A percentile compares a stretch with the other conserved stretches of the same genome.
phyloP scores from a whole-genome alignment of 2,329 filamentous ascomycete genomes.

The Teratosphaeria viscida region DNA sequence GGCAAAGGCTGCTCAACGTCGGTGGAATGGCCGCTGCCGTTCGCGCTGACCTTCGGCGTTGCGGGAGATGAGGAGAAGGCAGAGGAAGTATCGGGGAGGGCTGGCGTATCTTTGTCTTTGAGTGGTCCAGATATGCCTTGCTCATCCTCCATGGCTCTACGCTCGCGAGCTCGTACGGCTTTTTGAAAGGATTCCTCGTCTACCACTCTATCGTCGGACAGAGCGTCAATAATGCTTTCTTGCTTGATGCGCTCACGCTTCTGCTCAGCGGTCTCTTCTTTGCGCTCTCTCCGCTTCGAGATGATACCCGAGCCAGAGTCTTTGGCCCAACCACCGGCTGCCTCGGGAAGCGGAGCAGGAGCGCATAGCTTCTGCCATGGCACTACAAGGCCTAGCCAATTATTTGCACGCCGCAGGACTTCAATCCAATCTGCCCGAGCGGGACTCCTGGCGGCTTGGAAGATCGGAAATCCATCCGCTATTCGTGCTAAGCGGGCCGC shows the following conservation, averaged over 20 bases:
- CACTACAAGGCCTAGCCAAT: slow-evolving; percentile 56
- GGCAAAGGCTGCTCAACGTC: slow-evolving; percentile 6
- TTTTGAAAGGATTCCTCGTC: slow-evolving; percentile 57
- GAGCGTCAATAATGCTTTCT: slow-evolving; percentile 55
- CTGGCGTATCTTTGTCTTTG: slow-evolving; percentile 17
- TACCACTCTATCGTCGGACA: slow-evolving; percentile 57
- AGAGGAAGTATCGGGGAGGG: background rate
- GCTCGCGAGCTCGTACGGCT: slow-evolving; percentile 52
- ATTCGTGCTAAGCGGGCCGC: slow-evolving; percentile 64
- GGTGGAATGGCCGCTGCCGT: background rate
- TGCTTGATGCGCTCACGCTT: slow-evolving; percentile 51
- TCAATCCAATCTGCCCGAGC: slow-evolving; percentile 74
- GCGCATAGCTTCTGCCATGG: slow-evolving; percentile 63
- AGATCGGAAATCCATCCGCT: slow-evolving; percentile 70
- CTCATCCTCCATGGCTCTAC: slow-evolving; percentile 47
- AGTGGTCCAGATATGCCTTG: slow-evolving; percentile 28
- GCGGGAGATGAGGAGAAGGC: slow-evolving; percentile 3
- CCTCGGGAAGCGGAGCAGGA: slow-evolving; percentile 33
- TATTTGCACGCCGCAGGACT: slow-evolving; percentile 54
- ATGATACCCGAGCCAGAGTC: slow-evolving; percentile 11
- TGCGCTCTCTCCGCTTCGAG: slow-evolving; percentile 11
- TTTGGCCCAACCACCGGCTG: slow-evolving; percentile 24
- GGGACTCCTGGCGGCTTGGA: slow-evolving; percentile 60
- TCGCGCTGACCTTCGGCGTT: slow-evolving; percentile 1
- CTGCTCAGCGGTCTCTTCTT: slow-evolving; percentile 40